Conservation (phyloP, 768 basidiomycete genomes). For the Russula sp. region DNA sequence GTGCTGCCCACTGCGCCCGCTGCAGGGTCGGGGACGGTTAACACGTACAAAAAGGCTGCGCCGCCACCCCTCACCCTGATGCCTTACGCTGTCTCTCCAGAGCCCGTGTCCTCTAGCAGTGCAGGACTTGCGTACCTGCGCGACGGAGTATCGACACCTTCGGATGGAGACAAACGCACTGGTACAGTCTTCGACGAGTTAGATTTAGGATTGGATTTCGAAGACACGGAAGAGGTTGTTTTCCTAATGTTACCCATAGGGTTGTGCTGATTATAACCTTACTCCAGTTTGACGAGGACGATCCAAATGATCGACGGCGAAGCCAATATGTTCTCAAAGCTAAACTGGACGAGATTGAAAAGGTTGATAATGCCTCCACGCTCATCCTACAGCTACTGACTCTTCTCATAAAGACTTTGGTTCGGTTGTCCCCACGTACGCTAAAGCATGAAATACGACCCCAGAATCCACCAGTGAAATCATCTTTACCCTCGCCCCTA, state of each 20-base stretch:
- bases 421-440: conserved; percentile 60
- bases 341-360: conserved; percentile 77
- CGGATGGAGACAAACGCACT: conserved; percentile 43
- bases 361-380: conserved; percentile 40
- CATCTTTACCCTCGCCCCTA: conserved; percentile 2
- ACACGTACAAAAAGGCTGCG: conserved; percentile 42
- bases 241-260: not conserved
- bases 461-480: conserved; percentile 15
- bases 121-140: conserved; percentile 48
- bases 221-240: conserved; percentile 41
- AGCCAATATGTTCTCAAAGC: conserved; percentile 75
- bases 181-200: conserved; percentile 48
- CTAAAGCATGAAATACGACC: conserved; percentile 30
- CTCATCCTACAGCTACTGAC: conserved; percentile 11
- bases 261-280: conserved; percentile 28
- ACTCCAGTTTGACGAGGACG: conserved; percentile 60
- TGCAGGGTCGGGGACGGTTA: conserved; percentile 19
- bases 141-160: conserved; percentile 33
- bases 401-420: conserved; percentile 47
- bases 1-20: conserved; percentile 41
- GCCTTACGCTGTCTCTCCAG: conserved; percentile 36
- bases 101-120: conserved; percentile 39
- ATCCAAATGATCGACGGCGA: conserved; percentile 68
- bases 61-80: conserved; percentile 53
- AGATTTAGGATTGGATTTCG: conserved; percentile 45